These are phyloP conservation scores for Xerocomellus intermedius DNA, from an alignment of 768 basidiomycete genomes.

Conservation along the genomic window DNA sequence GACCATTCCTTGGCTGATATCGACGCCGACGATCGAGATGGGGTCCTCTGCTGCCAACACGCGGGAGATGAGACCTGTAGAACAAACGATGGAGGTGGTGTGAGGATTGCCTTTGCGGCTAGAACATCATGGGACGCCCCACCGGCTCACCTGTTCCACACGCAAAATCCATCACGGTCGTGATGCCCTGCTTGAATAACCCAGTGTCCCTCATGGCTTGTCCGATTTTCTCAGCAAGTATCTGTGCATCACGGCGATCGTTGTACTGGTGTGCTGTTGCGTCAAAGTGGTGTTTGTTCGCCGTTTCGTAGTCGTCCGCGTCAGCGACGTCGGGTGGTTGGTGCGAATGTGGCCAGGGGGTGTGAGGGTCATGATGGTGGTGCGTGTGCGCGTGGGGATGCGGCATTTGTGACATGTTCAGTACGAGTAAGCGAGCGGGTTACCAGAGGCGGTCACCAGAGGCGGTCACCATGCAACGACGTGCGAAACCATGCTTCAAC, in stretches of 20 bases:
- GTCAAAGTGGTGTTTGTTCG: constrained; percentile 29
- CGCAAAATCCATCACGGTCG: constrained; percentile 69
- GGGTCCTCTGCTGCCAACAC: constrained; percentile 57
- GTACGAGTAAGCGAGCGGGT: neutral
- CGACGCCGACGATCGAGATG: constrained; percentile 67
- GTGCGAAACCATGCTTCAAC: neutral
- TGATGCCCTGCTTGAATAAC: constrained; percentile 52
- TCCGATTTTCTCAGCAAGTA: constrained; percentile 24
- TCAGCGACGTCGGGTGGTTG: neutral
- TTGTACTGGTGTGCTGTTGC: constrained; percentile 25
- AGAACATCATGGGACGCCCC: no score
- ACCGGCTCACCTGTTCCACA: constrained; percentile 60
- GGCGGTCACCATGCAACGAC: neutral
- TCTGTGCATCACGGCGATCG: constrained; percentile 16
- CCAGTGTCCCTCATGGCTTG: constrained; percentile 36
- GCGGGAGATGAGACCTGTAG: constrained; percentile 59
- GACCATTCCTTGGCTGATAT: constrained; percentile 71
- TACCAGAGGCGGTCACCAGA: no score
- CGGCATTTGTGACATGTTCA: neutral
- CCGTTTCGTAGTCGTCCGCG: constrained; percentile 16
- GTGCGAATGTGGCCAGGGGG: neutral
- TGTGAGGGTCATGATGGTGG: neutral
- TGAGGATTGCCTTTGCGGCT: neutral
- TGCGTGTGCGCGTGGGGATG: neutral
- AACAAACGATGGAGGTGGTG: no score